These are phyloP conservation scores for Phylloporus sp. DNA, from an alignment of 768 basidiomycete genomes.

Conservation along the genomic window DNA sequence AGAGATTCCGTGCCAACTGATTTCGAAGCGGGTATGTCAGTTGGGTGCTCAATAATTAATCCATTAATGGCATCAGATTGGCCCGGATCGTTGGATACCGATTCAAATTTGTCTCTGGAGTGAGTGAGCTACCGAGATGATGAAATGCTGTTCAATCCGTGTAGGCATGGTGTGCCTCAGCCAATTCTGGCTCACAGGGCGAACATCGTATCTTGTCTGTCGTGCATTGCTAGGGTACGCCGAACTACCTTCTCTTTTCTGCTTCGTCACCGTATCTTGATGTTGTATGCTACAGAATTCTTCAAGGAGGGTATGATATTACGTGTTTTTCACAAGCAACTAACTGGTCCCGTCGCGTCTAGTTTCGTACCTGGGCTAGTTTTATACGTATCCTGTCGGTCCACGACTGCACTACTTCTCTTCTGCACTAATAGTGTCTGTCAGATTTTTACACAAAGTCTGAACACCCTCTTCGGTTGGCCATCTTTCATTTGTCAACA, in stretches of 20 bases:
- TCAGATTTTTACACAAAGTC: slow-evolving; percentile 51
- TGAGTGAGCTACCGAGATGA: background rate
- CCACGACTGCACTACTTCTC: background rate
- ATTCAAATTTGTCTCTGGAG: slow-evolving; percentile 54
- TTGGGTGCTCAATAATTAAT: background rate
- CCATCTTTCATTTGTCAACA: slow-evolving; percentile 63
- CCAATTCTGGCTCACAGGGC: slow-evolving; percentile 56
- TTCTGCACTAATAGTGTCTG: background rate
- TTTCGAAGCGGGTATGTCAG: slow-evolving; percentile 50
- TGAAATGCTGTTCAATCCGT: background rate
- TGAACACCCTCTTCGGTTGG: slow-evolving; percentile 50
- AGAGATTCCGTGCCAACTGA: slow-evolving; percentile 58
- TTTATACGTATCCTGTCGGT: slow-evolving; percentile 55
- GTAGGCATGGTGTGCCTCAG: slow-evolving; percentile 39
- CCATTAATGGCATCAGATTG: slow-evolving; percentile 34
- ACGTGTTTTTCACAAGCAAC: background rate
- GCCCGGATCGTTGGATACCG: slow-evolving; percentile 63
- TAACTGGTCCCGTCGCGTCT: background rate
- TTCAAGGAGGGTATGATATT: slow-evolving; percentile 43
- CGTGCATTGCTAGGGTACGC: slow-evolving; percentile 45
- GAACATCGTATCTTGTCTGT: slow-evolving; percentile 43
- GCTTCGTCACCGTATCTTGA: too few relatives aligned
- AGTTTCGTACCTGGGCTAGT: slow-evolving; percentile 58
- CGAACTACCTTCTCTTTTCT: background rate
- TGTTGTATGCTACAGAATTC: slow-evolving; percentile 20